Evolutionary conservation across 208 protist species (phyloP), one percentile per base, ranked within the genome.

Genomic region (Leishmania major): DNA sequence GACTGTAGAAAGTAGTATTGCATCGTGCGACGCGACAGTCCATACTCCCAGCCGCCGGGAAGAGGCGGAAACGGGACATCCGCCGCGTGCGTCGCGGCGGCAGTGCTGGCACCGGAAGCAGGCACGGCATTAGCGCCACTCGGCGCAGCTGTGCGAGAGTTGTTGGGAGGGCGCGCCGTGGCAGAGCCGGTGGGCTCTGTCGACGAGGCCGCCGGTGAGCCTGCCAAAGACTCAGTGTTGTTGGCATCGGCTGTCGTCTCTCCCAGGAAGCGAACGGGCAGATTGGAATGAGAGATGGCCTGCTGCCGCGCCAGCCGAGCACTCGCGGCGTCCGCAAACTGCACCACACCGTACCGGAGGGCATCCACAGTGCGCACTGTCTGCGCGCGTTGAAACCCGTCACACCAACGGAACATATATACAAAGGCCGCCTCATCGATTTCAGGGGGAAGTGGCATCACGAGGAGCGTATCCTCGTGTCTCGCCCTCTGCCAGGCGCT

Each of bases 1-100:
- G 78, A 83, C 49, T 86, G 83, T 6, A 83, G 55, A 51, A 86
- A 86, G n/a, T 83, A 86, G 83, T 83, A 86, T 73, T 86, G 78
- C 78, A 80, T 86, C 31, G 83, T 86, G 78, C 83, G 83, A 5
- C 83, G 78, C 45, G 83, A 86, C 74, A 86, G 45, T 0, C 83
- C 83, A 35, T 80, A 86, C 67, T 86, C 83, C 83, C 83, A 86
- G 43, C 75, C 83, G 28, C 60, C 67, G 6, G 83, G 83, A 75
- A 86, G 74, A 35, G 83, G 83, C 11, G 83, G 83, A 37, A 86
- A 86, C 10, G 83, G 83, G 45, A 86, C 66, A 25, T 45, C 74
- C n/a, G 83, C 49, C 35, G 78, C 55, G 67, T 78, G 79, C 40
- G 53, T 73, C 57, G 57, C 73, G 73, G 73, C 51, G 35, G 73